These are phyloP conservation scores for Amanita pallidorosea DNA, from an alignment of 768 basidiomycete genomes.

Conservation along the genomic window DNA sequence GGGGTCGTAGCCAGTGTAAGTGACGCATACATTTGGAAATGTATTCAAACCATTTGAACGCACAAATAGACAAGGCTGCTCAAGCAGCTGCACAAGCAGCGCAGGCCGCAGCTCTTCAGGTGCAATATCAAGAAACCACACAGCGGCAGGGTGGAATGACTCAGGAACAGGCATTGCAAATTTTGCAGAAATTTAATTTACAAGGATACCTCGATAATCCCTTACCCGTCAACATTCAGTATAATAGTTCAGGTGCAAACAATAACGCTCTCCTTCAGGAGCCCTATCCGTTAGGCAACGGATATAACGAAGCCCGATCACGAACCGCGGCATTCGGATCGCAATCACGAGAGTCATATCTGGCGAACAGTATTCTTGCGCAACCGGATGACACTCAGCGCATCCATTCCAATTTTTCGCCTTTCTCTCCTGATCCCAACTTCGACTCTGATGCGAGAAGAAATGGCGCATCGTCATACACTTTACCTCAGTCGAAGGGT, in stretches of 20 bases:
- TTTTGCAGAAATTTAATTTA: conserved; percentile 45
- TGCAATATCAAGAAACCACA: conserved; percentile 19
- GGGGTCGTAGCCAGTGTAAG: conserved; percentile 90
- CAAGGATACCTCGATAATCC: conserved; percentile 24
- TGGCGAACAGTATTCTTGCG: not conserved
- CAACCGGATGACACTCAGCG: conserved; percentile 21
- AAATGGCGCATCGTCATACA: conserved; percentile 18
- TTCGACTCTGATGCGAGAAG: conserved; percentile 25
- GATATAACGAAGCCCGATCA: not conserved
- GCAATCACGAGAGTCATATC: not conserved
- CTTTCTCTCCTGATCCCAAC: conserved; percentile 73
- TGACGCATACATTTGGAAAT: conserved; percentile 8
- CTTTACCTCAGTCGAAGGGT: conserved; percentile 36
- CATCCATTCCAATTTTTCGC: conserved; percentile 44
- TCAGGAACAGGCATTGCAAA: conserved; percentile 51
- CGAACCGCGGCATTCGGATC: not conserved
- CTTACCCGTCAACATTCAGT: conserved; percentile 2
- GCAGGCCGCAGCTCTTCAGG: conserved; percentile 61
- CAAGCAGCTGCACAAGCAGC: conserved; percentile 82
- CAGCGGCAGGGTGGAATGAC: conserved; percentile 26
- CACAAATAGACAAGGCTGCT: conserved; percentile 67
- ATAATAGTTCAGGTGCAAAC: conserved; percentile 12
- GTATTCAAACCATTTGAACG: not conserved
- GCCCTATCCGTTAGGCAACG: conserved; percentile 12
- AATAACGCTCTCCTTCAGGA: conserved; percentile 7